Conservation (phyloP, 2,329 filamentous ascomycete genomes). For the Alternaria infectoria region DNA sequence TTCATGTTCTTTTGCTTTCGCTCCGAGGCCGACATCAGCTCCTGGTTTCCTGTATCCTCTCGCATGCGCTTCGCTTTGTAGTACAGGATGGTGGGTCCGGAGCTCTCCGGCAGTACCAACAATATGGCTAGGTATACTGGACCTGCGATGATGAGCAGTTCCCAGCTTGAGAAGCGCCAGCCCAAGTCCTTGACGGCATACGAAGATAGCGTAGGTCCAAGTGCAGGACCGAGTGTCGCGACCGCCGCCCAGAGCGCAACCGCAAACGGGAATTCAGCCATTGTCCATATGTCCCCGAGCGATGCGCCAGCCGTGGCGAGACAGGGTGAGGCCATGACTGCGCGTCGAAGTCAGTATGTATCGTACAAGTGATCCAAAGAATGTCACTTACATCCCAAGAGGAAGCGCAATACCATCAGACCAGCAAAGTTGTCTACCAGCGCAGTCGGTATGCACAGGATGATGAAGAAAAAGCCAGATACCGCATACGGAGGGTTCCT, state of each 20-base stretch:
- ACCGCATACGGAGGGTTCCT: constrained; percentile 71
- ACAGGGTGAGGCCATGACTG: constrained; percentile 43
- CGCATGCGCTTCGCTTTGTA: constrained; percentile 75
- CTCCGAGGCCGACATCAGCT: constrained; percentile 78
- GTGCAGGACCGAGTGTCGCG: constrained; percentile 67
- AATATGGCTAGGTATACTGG: constrained; percentile 75
- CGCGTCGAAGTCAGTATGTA: neutral
- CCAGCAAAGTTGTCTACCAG: constrained; percentile 67
- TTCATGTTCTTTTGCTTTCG: constrained; percentile 62
- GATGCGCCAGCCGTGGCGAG: constrained; percentile 45
- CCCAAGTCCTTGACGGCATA: constrained; percentile 72
- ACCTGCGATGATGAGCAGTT: constrained; percentile 78
- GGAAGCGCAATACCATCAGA: constrained; percentile 60
- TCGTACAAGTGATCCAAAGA: neutral
- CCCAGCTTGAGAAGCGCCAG: constrained; percentile 86
- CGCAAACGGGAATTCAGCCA: constrained; percentile 50
- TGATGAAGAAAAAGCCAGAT: constrained; percentile 71
- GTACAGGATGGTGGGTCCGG: constrained; percentile 65
- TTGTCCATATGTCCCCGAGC: constrained; percentile 45
- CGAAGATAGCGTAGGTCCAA: constrained; percentile 68
- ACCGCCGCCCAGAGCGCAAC: constrained; percentile 51
- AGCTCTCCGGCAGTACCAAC: constrained; percentile 85
- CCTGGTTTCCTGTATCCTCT: constrained; percentile 67
- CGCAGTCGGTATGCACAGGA: constrained; percentile 69
- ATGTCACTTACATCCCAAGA: constrained; percentile 29